Percentiles rank a stretch among this genome's conserved stretches.
These are phyloP conservation scores for Fusarium papillatum DNA, from an alignment of 2,329 filamentous ascomycete species.

Conservation along the genomic window DNA sequence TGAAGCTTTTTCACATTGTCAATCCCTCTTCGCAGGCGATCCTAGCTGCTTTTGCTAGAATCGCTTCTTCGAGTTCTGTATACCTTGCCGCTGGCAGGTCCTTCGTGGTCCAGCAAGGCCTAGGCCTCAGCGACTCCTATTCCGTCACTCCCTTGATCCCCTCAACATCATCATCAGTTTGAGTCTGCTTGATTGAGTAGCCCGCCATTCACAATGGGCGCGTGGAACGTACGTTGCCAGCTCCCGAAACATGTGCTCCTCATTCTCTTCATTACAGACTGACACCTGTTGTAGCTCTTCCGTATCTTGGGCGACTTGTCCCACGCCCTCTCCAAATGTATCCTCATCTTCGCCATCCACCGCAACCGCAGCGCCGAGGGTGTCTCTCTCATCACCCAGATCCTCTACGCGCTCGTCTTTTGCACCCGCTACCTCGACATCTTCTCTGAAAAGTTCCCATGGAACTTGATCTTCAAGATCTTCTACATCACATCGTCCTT, in stretches of 20 bases:
- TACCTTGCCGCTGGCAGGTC: constrained; percentile 17
- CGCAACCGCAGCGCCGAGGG: constrained; percentile 90
- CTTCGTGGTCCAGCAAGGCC: constrained; percentile 28
- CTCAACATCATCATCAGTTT: constrained; percentile 3
- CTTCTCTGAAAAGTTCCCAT: constrained; percentile 69
- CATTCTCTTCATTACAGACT: constrained; percentile 6
- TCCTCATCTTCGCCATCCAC: constrained; percentile 92
- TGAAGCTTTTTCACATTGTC: constrained; percentile 11
- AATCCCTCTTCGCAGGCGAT: background rate
- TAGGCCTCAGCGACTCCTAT: constrained; percentile 11
- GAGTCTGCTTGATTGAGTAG: constrained; percentile 33
- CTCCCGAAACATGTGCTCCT: background rate
- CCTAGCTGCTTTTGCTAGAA: background rate
- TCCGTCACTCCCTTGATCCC: constrained; percentile 2
- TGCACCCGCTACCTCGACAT: constrained; percentile 89
- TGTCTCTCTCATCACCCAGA: constrained; percentile 92
- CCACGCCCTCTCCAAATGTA: constrained; percentile 89
- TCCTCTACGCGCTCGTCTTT: constrained; percentile 90
- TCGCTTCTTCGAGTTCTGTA: background rate
- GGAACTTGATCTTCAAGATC: constrained; percentile 89
- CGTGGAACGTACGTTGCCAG: constrained; percentile 54
- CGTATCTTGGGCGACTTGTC: constrained; percentile 87
- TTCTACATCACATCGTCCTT: constrained; percentile 89
- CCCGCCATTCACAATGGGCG: constrained; percentile 50
- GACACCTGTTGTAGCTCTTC: constrained; percentile 64